phyloP scores from a whole-genome alignment of 257 asterid species.

The Ligustrum vulgare region DNA sequence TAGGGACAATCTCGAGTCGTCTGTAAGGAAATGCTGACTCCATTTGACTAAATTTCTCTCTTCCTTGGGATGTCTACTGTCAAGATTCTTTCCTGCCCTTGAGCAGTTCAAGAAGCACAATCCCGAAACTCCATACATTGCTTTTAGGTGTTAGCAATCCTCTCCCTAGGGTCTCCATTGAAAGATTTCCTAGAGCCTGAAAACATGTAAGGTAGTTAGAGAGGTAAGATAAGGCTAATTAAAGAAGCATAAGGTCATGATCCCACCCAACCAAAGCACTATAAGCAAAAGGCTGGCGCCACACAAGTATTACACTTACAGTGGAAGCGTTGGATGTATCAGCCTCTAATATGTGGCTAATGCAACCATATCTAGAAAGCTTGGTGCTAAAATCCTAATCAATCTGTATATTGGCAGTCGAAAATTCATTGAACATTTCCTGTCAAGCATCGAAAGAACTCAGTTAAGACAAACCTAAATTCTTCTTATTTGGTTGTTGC shows the following conservation, averaged over 20 bases:
- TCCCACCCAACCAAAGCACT: background rate
- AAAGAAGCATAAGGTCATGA: background rate
- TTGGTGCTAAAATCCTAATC: no score
- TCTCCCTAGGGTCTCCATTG: no score
- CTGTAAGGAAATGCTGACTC: slow-evolving; percentile 81
- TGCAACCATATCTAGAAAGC: no score
- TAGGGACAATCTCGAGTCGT: slow-evolving; percentile 71
- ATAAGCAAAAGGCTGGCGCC: background rate
- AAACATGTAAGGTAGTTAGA: background rate
- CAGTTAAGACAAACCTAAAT: background rate
- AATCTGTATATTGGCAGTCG: no score
- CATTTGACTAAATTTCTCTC: slow-evolving; percentile 86
- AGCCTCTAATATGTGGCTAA: no score
- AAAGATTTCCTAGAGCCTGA: no score
- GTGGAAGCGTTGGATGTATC: no score
- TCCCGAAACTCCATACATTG: no score
- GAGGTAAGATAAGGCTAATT: background rate
- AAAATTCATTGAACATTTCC: no score
- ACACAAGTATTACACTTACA: slow-evolving; percentile 5
- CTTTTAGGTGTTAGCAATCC: no score
- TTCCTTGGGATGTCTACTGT: slow-evolving; percentile 71
- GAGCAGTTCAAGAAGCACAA: no score
- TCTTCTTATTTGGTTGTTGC: slow-evolving; percentile 9
- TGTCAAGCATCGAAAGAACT: no score
- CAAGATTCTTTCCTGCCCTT: slow-evolving; percentile 80